phyloP scores from a whole-genome alignment of 2,329 filamentous ascomycete species.

The Ophiostoma ulmi region DNA sequence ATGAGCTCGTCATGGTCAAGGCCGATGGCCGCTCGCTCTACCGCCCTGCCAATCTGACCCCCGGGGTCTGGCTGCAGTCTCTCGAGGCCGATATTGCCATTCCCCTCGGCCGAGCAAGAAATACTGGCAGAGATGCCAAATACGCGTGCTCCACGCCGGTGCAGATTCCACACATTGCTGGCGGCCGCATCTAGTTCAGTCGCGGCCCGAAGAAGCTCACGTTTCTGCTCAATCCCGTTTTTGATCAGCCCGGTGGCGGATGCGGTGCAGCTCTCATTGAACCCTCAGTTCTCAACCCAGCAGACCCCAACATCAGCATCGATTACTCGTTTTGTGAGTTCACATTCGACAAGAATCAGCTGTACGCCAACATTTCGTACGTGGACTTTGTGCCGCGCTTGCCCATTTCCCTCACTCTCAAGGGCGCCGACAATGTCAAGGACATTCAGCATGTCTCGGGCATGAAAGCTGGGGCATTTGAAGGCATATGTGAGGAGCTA shows the following conservation, averaged over 20 bases:
- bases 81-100: conserved; percentile 56
- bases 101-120: conserved; percentile 42
- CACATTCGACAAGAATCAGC: conserved; percentile 51
- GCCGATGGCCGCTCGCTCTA: conserved; percentile 50
- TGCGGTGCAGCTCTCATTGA: conserved; percentile 47
- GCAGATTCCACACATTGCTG: conserved; percentile 59
- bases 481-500: conserved; percentile 50
- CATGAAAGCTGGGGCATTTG: conserved; percentile 53
- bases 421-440: conserved; percentile 36
- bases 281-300: conserved; percentile 60
- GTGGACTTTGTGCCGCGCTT: conserved; percentile 59
- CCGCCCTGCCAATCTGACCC: conserved; percentile 49
- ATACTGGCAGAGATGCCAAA: conserved; percentile 33
- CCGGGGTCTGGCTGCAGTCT: conserved; percentile 39
- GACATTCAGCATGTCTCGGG: conserved; percentile 50
- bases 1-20: conserved; percentile 37
- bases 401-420: conserved; percentile 50
- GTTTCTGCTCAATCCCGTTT: conserved; percentile 56
- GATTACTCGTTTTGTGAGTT: conserved; percentile 58
- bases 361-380: conserved; percentile 61
- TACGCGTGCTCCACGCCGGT: conserved; percentile 48
- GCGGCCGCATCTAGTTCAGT: conserved; percentile 60
- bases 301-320: conserved; percentile 49
- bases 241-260: conserved; percentile 32
- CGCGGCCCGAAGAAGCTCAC: conserved; percentile 49